Evolutionary conservation across 129 eudicot species (phyloP).

Genomic region (Flaveria linearis): DNA sequence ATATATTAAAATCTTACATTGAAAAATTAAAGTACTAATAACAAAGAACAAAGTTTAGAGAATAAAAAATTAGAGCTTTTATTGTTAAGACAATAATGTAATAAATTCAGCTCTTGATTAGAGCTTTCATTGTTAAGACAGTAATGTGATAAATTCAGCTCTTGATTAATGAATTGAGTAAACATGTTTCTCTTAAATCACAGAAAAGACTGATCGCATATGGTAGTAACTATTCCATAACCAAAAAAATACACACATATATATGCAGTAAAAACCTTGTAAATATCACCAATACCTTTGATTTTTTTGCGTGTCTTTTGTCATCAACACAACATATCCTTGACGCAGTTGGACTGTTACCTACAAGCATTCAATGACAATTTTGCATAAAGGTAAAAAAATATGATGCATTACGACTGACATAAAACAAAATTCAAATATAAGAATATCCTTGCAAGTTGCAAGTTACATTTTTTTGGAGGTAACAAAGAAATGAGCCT

Average conservation of each 20-base stretch:
- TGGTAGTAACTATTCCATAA: background rate
- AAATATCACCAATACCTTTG: constrained; percentile 81
- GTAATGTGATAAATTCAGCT: no score
- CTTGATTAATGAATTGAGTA: no score
- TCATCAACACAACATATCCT: constrained; percentile 80
- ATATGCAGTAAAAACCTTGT: constrained; percentile 58
- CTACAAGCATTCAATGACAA: constrained; percentile 39
- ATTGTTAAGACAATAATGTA: no score
- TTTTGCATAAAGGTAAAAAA: background rate
- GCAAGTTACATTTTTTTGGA: no score
- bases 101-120: no score
- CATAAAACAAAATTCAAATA: background rate
- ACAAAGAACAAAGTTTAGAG: no score
- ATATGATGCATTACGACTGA: background rate
- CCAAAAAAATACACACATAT: background rate
- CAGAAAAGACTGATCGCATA: no score
- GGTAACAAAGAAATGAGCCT: background rate
- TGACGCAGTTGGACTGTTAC: constrained; percentile 92
- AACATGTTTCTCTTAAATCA: no score
- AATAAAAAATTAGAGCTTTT: no score
- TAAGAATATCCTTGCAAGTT: background rate
- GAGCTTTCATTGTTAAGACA: no score
- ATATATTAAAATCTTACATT: no score
- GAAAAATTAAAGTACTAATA: no score
- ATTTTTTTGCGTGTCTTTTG: constrained; percentile 73